Evolutionary conservation across 495 filamentous ascomycete species (phyloP), one percentile per base, ranked within the genome.

Genomic region (Podospora conica): DNA sequence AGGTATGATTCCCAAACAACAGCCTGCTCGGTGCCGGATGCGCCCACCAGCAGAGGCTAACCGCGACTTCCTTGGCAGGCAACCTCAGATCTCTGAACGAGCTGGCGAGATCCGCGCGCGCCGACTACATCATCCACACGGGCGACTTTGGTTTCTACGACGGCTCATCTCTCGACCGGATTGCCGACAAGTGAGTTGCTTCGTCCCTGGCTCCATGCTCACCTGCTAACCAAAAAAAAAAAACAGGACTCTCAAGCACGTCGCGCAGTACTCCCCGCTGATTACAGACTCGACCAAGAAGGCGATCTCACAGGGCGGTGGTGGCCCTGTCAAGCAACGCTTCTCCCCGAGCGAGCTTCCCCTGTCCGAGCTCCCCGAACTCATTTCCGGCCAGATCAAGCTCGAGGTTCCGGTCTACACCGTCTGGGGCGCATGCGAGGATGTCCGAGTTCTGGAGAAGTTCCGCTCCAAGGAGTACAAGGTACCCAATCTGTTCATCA

Each of bases 61-160:
- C 15, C 40, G 18, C 9, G 60, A 68, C 9, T 61, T 58, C 10
- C 60, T 12, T 28, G 12, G 58, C 67, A 98, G 95, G 96, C 75
- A 97, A 97, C 75, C 84, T 99, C 61, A 88, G 88, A 78, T 97
- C 95, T 66, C 83, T 99, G 70, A 99, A 99, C 80, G 93, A 98
- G 53, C 87, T 98, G 62, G 96, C 96, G 65, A 93, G 89, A 76
- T 87, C 93, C 73, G 95, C 96, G 61, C 89, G 89, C 72, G 95
- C 95, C 62, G 92, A 97, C 78, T 90, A 96, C 76, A 96, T 99
- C 72, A 91, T 99, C 68, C 95, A 99, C 78, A 98, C 96, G 33
- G 96, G 96, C 74, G 96, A 99, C 75, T 99, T 99, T 75, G 96
- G 96, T 62, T 99, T 99, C 80, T 99, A 99, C 79, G 96, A 99